phyloP scores from a whole-genome alignment of 1,139 yeast species.

The Suhomyces yuchorum region DNA sequence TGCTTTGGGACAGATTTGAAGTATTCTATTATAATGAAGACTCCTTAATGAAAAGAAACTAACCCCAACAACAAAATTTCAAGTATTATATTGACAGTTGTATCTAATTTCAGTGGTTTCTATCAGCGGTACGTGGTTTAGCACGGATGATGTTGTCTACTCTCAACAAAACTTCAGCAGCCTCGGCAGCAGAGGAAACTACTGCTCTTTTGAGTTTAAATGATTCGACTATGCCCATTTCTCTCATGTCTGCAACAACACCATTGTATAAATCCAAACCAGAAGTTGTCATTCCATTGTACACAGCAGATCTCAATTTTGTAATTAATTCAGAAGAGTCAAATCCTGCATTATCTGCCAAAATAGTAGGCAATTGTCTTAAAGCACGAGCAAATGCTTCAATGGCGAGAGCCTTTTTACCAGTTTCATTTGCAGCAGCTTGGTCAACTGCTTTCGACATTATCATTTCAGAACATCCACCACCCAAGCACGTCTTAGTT shows the following conservation, averaged over 20 bases:
- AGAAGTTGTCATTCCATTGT: constrained; percentile 87
- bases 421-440: constrained; percentile 89
- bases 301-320: constrained; percentile 87
- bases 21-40: no score
- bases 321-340: constrained; percentile 93
- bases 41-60: no score
- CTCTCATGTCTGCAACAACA: constrained; percentile 89
- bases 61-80: no score
- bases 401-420: constrained; percentile 91
- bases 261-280: constrained; percentile 90
- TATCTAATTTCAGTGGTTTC: constrained; percentile 45
- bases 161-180: constrained; percentile 91
- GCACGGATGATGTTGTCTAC: constrained; percentile 97
- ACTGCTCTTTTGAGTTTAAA: constrained; percentile 91
- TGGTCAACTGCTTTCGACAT: constrained; percentile 98
- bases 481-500: constrained; percentile 95
- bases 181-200: constrained; percentile 95
- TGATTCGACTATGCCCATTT: constrained; percentile 88
- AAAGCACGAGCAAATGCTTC: constrained; percentile 94
- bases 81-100: no score
- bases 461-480: constrained; percentile 97
- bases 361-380: constrained; percentile 91
- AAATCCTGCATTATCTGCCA: constrained; percentile 96
- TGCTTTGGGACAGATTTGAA: no score
- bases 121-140: constrained; percentile 94